phyloP scores from a whole-genome alignment of 257 asterid genomes.

The Verbascum thapsus region DNA sequence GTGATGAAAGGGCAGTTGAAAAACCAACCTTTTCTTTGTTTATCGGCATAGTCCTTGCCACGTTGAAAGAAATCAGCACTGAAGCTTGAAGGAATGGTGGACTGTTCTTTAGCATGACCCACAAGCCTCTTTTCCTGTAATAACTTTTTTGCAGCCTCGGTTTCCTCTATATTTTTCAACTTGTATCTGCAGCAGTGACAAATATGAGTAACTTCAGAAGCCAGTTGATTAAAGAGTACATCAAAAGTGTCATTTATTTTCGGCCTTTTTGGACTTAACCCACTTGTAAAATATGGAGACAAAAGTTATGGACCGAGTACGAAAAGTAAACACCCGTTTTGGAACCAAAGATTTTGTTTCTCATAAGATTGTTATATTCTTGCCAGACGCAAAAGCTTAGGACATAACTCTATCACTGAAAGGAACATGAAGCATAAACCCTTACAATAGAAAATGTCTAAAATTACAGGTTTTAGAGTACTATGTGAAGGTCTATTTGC shows the following conservation, averaged over 20 bases:
- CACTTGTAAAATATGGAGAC: background rate
- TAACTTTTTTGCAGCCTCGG: slow-evolving; percentile 96
- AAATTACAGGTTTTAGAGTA: background rate
- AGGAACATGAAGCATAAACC: background rate
- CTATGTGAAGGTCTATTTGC: background rate
- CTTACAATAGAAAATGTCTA: background rate
- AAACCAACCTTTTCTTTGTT: slow-evolving; percentile 73
- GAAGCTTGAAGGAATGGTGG: slow-evolving; percentile 81
- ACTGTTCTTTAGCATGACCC: slow-evolving; percentile 68
- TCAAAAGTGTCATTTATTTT: background rate
- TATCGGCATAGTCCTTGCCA: slow-evolving; percentile 86
- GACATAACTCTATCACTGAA: slow-evolving; percentile 7
- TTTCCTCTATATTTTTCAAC: slow-evolving; percentile 89
- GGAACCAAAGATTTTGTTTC: background rate
- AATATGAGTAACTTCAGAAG: slow-evolving; percentile 30
- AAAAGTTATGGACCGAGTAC: slow-evolving; percentile 1
- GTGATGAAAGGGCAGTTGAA: slow-evolving; percentile 22
- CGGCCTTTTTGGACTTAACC: slow-evolving; percentile 1
- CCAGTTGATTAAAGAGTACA: slow-evolving; percentile 1
- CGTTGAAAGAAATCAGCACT: slow-evolving; percentile 87
- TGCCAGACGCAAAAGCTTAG: background rate
- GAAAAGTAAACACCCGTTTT: background rate
- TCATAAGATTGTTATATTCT: background rate
- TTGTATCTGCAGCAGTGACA: slow-evolving; percentile 61
- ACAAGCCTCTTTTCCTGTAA: slow-evolving; percentile 89